Evolutionary conservation across 2,329 filamentous ascomycete genomes (phyloP).

Genomic region (Didymella glomerata): DNA sequence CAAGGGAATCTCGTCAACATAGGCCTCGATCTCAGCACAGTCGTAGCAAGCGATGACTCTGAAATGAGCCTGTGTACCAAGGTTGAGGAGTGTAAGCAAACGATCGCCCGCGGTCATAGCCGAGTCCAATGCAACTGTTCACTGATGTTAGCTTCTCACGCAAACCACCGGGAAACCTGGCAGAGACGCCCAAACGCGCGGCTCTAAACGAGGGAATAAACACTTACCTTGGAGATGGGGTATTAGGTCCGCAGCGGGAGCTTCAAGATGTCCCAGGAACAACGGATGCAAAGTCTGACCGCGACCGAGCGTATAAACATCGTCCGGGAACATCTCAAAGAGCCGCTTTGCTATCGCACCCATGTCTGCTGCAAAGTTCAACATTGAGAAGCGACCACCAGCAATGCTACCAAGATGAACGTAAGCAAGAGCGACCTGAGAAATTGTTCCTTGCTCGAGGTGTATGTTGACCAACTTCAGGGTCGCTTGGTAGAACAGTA

Average conservation of each 20-base stretch:
- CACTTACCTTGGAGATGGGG: conserved; percentile 63
- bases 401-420: conserved; percentile 73
- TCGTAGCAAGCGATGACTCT: conserved; percentile 76
- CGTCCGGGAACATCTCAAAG: conserved; percentile 66
- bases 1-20: conserved; percentile 75
- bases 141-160: background rate
- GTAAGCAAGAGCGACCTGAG: conserved; percentile 74
- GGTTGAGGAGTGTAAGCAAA: conserved; percentile 74
- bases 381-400: conserved; percentile 74
- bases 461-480: conserved; percentile 73
- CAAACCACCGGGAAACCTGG: background rate
- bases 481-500: conserved; percentile 76
- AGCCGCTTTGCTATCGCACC: conserved; percentile 70
- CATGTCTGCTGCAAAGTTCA: conserved; percentile 71
- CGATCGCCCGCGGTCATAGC: conserved; percentile 74
- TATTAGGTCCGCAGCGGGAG: conserved; percentile 67
- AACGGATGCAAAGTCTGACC: conserved; percentile 74
- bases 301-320: conserved; percentile 68
- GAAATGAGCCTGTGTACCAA: conserved; percentile 71
- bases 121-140: conserved; percentile 65
- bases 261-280: conserved; percentile 75
- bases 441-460: conserved; percentile 69
- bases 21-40: conserved; percentile 72
- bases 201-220: background rate
- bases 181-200: background rate